These are phyloP conservation scores for Hortiboletus campestris DNA, from an alignment of 768 basidiomycete species.

Conservation along the genomic window DNA sequence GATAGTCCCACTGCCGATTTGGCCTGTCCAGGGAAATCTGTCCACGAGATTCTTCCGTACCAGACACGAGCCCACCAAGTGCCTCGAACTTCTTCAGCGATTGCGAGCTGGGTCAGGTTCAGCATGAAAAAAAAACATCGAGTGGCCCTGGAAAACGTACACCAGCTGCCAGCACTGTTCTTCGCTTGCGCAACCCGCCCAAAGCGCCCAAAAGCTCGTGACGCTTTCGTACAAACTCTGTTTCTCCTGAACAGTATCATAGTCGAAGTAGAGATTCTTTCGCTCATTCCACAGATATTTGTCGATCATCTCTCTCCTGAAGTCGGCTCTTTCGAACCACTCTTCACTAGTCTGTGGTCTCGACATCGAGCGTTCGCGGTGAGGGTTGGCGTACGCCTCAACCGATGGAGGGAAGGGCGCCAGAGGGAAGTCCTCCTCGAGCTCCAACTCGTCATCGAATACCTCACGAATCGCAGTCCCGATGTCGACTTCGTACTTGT, in stretches of 20 bases:
- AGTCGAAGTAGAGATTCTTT: conserved; percentile 93
- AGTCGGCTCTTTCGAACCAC: conserved; percentile 91
- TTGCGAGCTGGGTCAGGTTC: conserved; percentile 53
- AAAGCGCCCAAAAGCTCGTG: conserved; percentile 94
- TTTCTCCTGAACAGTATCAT: conserved; percentile 87
- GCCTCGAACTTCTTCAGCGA: conserved; percentile 96
- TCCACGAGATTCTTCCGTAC: conserved; percentile 94
- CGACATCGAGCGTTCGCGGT: conserved; percentile 56
- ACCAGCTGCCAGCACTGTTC: conserved; percentile 92
- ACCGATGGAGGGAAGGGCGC: conserved; percentile 88
- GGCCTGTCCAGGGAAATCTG: conserved; percentile 94
- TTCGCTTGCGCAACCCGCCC: conserved; percentile 97
- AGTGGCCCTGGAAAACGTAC: conserved; percentile 47
- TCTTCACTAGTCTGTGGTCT: conserved; percentile 75
- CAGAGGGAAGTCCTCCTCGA: conserved; percentile 90
- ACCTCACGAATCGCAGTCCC: conserved; percentile 96
- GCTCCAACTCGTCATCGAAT: conserved; percentile 87
- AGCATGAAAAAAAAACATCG: conserved; percentile 7
- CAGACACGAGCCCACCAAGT: conserved; percentile 90
- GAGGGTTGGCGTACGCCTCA: conserved; percentile 63
- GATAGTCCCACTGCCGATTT: conserved; percentile 99
- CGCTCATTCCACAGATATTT: conserved; percentile 96
- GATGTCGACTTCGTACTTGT: conserved; percentile 99
- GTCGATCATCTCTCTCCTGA: conserved; percentile 83
- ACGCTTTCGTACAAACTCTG: conserved; percentile 96